Evolutionary conservation across 1,284 basidiomycete species (phyloP).

Genomic region (Tylopilus sp.): DNA sequence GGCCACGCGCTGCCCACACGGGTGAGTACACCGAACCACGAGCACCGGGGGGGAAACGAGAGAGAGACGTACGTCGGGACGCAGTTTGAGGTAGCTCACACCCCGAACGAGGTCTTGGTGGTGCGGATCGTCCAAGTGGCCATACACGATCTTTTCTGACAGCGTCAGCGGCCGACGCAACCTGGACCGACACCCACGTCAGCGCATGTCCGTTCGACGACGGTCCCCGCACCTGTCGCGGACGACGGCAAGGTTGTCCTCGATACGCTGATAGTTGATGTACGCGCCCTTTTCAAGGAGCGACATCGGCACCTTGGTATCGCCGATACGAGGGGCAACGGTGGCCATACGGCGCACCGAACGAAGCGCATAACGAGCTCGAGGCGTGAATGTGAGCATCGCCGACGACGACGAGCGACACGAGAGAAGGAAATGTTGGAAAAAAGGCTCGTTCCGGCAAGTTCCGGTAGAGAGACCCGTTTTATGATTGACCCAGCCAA

Average conservation of each 20-base stretch:
- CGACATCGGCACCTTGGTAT: constrained; percentile 92
- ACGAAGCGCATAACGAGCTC: constrained; percentile 59
- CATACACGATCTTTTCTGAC: constrained; percentile 98
- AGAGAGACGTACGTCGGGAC: constrained; percentile 81
- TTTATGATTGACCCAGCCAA: constrained; percentile 30
- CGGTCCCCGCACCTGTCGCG: constrained; percentile 68
- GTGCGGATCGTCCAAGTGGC: constrained; percentile 94
- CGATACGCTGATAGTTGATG: constrained; percentile 98
- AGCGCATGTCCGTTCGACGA: not conserved
- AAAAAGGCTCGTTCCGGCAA: constrained; percentile 28
- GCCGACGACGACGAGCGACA: constrained; percentile 36
- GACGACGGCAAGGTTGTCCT: constrained; percentile 88
- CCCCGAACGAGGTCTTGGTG: constrained; percentile 87
- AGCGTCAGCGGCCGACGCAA: constrained; percentile 54
- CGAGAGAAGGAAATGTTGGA: constrained; percentile 7
- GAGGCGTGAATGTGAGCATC: constrained; percentile 70
- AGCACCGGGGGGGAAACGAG: no score
- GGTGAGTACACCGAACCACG: no score
- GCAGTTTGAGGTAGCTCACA: constrained; percentile 90
- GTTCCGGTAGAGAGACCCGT: constrained; percentile 15
- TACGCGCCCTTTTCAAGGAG: constrained; percentile 82
- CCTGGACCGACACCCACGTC: no score
- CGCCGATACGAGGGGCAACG: constrained; percentile 77
- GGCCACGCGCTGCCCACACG: constrained; percentile 81
- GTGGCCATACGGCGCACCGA: constrained; percentile 75